phyloP scores from a whole-genome alignment of 1,284 basidiomycete genomes.

The Ceratobasidium sp. region DNA sequence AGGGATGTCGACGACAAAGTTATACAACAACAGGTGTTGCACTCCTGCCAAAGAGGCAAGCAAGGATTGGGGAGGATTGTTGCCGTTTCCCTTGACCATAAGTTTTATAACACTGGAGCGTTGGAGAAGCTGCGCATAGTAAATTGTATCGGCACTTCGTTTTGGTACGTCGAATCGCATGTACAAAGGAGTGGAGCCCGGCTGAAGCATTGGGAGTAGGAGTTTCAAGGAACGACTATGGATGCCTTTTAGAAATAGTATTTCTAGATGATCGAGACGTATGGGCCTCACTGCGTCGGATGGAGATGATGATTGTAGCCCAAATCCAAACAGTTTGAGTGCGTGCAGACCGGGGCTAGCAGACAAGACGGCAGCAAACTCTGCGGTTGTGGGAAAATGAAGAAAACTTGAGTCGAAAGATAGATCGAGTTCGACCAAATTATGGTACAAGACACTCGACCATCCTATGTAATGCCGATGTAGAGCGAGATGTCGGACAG shows the following conservation, averaged over 20 bases:
- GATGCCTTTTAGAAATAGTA: background rate
- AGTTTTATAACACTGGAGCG: background rate
- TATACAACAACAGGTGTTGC: background rate
- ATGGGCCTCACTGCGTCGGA: background rate
- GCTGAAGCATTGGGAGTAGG: background rate
- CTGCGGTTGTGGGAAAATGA: background rate
- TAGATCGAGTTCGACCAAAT: background rate
- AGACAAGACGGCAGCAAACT: background rate
- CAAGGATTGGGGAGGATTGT: background rate
- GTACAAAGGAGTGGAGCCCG: background rate
- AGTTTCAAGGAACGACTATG: background rate
- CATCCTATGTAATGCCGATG: background rate
- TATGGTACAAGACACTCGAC: background rate
- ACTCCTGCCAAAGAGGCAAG: background rate
- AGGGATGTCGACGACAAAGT: background rate
- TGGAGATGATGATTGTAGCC: background rate
- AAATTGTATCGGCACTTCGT: background rate
- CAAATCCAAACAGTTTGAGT: background rate
- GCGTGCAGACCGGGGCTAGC: background rate
- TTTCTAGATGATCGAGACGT: background rate
- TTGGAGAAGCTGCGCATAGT: background rate
- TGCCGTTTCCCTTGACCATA: background rate
- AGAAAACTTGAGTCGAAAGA: background rate
- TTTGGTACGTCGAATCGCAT: background rate
- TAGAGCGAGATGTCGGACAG: background rate